Evolutionary conservation across 805 yeast species (phyloP).

Genomic region (Lachancea kluyveri): DNA sequence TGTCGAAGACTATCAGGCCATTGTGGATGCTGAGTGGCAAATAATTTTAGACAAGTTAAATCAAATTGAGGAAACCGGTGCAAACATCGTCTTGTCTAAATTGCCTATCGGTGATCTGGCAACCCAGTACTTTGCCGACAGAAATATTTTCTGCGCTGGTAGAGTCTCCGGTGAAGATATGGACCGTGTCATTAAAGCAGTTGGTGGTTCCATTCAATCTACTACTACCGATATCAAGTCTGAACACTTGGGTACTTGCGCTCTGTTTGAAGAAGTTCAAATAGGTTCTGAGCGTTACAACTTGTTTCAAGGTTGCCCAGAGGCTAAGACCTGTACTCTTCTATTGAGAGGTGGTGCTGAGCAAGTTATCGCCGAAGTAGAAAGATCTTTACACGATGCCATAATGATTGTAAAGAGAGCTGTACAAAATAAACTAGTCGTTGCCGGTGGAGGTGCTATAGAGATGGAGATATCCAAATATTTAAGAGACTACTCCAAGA

Average conservation of each 20-base stretch:
- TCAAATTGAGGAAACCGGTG: constrained; percentile 78
- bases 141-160: constrained; percentile 96
- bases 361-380: constrained; percentile 96
- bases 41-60: constrained; percentile 82
- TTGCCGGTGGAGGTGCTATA: constrained; percentile 99
- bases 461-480: constrained; percentile 94
- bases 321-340: constrained; percentile 89
- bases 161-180: constrained; percentile 84
- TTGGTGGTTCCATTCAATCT: constrained; percentile 85
- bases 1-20: constrained; percentile 88
- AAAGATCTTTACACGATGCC: constrained; percentile 95
- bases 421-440: constrained; percentile 75
- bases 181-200: constrained; percentile 88
- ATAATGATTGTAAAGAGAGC: constrained; percentile 97
- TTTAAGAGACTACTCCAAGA: constrained; percentile 77
- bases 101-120: constrained; percentile 98
- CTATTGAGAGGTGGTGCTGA: constrained; percentile 96
- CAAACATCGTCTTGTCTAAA: constrained; percentile 86
- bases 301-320: constrained; percentile 86
- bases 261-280: constrained; percentile 82
- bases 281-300: constrained; percentile 95
- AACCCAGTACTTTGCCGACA: constrained; percentile 96
- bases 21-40: constrained; percentile 99
- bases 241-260: constrained; percentile 81
- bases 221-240: constrained; percentile 64